Evolutionary conservation across 148 eudicot species (phyloP), one percentile per base, ranked within the genome.

Genomic region (Cornus controversa): DNA sequence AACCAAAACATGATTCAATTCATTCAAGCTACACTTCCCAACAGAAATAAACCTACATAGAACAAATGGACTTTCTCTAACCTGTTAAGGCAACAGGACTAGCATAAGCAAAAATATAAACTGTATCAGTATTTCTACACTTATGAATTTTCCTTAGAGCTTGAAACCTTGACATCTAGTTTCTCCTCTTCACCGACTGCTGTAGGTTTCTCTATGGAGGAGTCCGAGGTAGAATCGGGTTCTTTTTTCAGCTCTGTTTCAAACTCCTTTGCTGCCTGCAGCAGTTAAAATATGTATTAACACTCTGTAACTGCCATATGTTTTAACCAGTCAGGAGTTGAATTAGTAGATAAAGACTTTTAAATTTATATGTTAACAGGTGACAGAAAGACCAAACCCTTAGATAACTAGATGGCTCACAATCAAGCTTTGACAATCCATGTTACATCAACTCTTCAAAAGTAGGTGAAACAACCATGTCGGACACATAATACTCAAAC

Each of bases 251-350:
- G 87, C 85, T 92, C 97, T 14, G 90, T 60, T 71, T 92, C 94
- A 22, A 92, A 90, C 84, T 92, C 97, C 78, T 92, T 92, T 60
- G 97, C 97, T 2, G 97, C 97, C 97, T 92, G 89, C 79, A 84
- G 70, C 37, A 58, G 36, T 40, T 27, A 69, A 42, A n/a, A 78
- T 60, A 60, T 16, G 20, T 15, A 18, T 31, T 31, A 31, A 31
- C 4, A 7, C 50, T 45, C 13, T 45, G 50, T 10, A 45, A 45
- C 11, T 45, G 50, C 8, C 50, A 45, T 45, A 45, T 45, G 13
- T 8, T 54, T 54, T 54, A 54, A 54, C 15, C 10, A 45, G 15
- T 16, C 15, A 18, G 22, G 18, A 10, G 62, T 10, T 54, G 15
- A 2, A 54, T 54, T 16, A 54, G 2, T 16, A 13, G 1, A 14